Percentiles rank a stretch among this genome's conserved stretches.
phyloP scores from a whole-genome alignment of 768 basidiomycete species.

The Naganishia onofrii region DNA sequence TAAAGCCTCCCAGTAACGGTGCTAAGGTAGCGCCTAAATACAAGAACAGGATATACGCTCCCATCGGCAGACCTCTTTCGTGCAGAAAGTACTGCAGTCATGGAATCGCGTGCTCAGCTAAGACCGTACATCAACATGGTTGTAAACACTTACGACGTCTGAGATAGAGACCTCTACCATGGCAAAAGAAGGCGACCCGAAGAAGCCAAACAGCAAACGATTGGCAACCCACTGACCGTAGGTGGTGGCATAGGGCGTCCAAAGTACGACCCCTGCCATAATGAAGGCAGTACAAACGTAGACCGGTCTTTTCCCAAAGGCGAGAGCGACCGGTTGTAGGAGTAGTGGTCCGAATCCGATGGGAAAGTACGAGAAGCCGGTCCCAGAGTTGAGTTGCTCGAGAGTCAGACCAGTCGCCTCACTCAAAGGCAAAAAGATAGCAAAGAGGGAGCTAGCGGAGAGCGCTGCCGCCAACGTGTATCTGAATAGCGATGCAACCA shows the following conservation, averaged over 20 bases:
- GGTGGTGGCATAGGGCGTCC: constrained; percentile 24
- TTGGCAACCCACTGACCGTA: constrained; percentile 32
- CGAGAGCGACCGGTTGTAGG: constrained; percentile 30
- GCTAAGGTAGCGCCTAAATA: constrained; percentile 26
- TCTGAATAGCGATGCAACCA: constrained; percentile 9
- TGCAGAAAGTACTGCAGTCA: not conserved
- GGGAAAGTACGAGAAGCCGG: constrained; percentile 31
- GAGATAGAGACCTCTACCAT: constrained; percentile 33
- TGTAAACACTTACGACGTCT: constrained; percentile 23
- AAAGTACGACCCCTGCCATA: constrained; percentile 28
- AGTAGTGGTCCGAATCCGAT: constrained; percentile 30
- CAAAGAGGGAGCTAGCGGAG: constrained; percentile 27
- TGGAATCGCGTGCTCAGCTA: too few species aligned
- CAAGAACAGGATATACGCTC: constrained; percentile 25
- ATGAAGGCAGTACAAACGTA: constrained; percentile 26
- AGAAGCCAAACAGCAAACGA: constrained; percentile 30
- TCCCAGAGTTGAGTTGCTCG: constrained; percentile 31
- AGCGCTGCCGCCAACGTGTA: constrained; percentile 29
- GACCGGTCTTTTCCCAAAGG: constrained; percentile 30
- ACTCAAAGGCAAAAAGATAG: constrained; percentile 28
- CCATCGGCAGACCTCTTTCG: constrained; percentile 2
- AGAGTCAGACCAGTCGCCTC: constrained; percentile 29
- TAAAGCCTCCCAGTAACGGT: constrained; percentile 29
- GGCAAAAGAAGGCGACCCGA: constrained; percentile 26
- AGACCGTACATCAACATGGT: not conserved